A percentile compares a stretch with the other conserved stretches of the same genome.
These are phyloP conservation scores for Alternaria sp. DNA, from an alignment of 2,329 filamentous ascomycete genomes.

Conservation along the genomic window DNA sequence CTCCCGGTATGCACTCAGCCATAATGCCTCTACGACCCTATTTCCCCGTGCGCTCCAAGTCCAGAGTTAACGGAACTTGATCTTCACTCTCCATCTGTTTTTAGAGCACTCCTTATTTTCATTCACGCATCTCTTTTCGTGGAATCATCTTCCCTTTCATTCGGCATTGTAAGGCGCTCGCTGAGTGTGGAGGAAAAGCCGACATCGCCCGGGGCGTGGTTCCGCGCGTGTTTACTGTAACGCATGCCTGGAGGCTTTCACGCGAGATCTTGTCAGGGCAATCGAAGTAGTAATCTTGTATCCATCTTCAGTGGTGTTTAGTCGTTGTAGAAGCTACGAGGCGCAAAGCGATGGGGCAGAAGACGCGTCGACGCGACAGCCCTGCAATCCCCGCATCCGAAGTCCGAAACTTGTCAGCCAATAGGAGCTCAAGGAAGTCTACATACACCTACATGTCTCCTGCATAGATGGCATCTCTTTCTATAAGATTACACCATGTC, in stretches of 20 bases:
- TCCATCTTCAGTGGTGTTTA: neutral
- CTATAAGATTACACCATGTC: neutral
- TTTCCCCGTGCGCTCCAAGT: neutral
- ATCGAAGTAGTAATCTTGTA: too few relatives aligned
- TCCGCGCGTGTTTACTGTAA: neutral
- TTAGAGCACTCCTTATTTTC: fast-evolving
- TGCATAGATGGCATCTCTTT: neutral
- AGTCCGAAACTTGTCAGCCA: slow-evolving; percentile 22
- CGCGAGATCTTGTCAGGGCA: fast-evolving
- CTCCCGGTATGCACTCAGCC: neutral
- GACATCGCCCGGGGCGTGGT: neutral
- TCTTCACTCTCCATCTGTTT: neutral
- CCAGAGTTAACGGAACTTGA: neutral
- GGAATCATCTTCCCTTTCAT: neutral
- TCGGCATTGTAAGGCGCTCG: neutral
- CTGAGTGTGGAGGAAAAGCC: neutral
- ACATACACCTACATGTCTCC: neutral
- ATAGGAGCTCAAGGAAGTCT: slow-evolving; percentile 9
- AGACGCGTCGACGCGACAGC: neutral
- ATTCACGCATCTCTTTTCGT: neutral
- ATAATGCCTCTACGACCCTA: neutral
- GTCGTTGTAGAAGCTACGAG: neutral
- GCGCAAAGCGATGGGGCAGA: neutral
- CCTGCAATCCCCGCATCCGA: slow-evolving; percentile 22
- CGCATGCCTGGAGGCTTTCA: too few relatives aligned